Evolutionary conservation across 305 asterid species (phyloP), one percentile per base, ranked within the genome.

Genomic region (Nicotiana rustica): DNA sequence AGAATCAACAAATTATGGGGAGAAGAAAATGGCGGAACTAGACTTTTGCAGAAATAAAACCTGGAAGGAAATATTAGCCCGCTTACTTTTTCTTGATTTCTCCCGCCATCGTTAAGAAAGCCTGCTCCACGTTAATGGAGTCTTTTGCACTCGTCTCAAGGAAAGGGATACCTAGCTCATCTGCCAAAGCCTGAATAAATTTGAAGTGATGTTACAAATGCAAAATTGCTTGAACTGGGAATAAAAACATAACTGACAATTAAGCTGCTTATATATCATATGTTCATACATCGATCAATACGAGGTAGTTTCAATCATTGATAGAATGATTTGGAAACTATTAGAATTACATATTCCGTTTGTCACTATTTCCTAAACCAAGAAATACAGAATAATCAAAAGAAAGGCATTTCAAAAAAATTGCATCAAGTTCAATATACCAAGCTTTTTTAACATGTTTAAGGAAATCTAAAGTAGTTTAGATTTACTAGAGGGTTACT

Each of bases 121-220:
- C 95, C 89, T 93, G 97, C 84, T 95, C 99, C 89, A 95, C 99
- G 21, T 95, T 95, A 65, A 93, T 91, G 52, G 97, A 77, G 83
- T 95, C 99, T 88, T 95, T 95, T 85, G 99, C 99, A 84, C 99
- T 95, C 2, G 99, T 95, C 94, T 95, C 99, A 17, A 95, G 97
- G 88, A 95, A 95, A 86, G 98, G 98, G 83, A 95, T 92, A 82
- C 99, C 99, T 44, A 95, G 94, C 89, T 92, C 99, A 82, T 95
- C 98, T 5, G 98, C 99, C 75, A 95, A 92, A 79, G 98, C 98
- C 99, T 95, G 88, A 36, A 33, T 38, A 73, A 49, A 21, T 47
- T 47, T 71, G 6, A 25, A 75, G 44, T 3, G 79, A 75, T 49
- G 79, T 75, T 75, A 75, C 79, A 25, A 25, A 75, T 49, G 64